Base-by-base conservation (phyloP, 2,329 filamentous ascomycete genomes). In the Aspergillus candidus region DNA sequence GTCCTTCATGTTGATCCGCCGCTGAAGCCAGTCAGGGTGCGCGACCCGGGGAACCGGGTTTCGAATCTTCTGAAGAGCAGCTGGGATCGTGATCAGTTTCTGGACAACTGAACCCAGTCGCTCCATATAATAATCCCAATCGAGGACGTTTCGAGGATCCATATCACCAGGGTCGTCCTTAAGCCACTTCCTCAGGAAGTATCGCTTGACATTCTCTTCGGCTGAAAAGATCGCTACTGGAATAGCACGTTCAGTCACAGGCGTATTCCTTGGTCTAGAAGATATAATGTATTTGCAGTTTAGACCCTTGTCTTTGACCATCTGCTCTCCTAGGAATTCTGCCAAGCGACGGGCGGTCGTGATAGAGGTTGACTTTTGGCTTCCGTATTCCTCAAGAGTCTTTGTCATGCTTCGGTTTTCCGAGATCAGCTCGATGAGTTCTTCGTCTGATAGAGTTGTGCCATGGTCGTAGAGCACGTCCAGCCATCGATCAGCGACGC, bases 251-350 rank as follows among this genome's bases (percentile, higher is more conserved):
- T 98, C 94, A 0, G 93, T 98, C 49, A 98, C 90, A 2, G 93
- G 91, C 0, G 91, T 88, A 59, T 87, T 87, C 59, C 83, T 86
- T 4, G 93, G 93, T 51, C 79, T 81, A 11, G 88, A 79, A 40
- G 90, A 95, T 60, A 99, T 96, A 64, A 99, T 96, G 67, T 97
- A 99, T 69, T 97, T 97, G 82, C 93, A 99, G 72, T 98, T 98
- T 56, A 99, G 68, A 3, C 93, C 93, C 68, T 97, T 98, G 69
- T 99, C 94, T 62, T 98, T 98, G 58, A 96, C 83, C 94, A 99
- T 99, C 62, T 95, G 89, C 63, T 96, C 91, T 31, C 93, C 93
- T 50, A 99, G 64, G 62, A 99, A 99, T 60, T 98, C 93, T 31
- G 93, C 93, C 34, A 99, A 71, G 50, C 93, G 88, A 59, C 85